phyloP scores from a whole-genome alignment of 2,329 filamentous ascomycete genomes.

The Albifimbria verrucaria region DNA sequence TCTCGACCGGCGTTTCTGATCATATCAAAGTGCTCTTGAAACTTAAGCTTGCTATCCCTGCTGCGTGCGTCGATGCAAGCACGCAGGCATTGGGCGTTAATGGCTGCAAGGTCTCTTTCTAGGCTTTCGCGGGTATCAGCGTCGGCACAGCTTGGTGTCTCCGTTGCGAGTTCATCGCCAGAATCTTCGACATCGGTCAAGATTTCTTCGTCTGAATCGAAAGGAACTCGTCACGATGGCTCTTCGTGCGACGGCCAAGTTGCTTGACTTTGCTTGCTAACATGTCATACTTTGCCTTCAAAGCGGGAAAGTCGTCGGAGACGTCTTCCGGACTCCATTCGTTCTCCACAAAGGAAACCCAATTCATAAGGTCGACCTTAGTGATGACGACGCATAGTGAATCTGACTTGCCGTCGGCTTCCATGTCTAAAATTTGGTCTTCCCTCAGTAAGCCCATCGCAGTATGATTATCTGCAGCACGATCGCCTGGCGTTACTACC shows the following conservation, averaged over 20 bases:
- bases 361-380: conserved; percentile 11
- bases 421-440: conserved; percentile 7
- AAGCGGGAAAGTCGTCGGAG: not conserved
- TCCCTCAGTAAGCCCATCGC: conserved; percentile 9
- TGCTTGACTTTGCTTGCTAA: not conserved
- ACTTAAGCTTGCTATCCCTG: not conserved
- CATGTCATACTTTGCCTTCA: not conserved
- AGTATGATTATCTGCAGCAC: conserved; percentile 14
- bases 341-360: not conserved
- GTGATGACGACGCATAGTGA: not conserved
- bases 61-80: conserved; percentile 12
- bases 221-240: not conserved
- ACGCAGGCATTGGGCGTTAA: not conserved
- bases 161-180: not conserved
- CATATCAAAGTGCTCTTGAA: conserved; percentile 3
- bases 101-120: not conserved
- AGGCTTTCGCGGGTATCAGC: not conserved
- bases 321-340: conserved; percentile 6
- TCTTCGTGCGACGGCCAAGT: not conserved
- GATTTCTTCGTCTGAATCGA: not conserved
- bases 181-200: not conserved
- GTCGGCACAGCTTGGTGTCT: not conserved
- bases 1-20: conserved; percentile 1
- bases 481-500: conserved; percentile 8
- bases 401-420: conserved; percentile 8